Evolutionary conservation across 331 rosid species (phyloP).

Genomic region (Stylosanthes scabra): DNA sequence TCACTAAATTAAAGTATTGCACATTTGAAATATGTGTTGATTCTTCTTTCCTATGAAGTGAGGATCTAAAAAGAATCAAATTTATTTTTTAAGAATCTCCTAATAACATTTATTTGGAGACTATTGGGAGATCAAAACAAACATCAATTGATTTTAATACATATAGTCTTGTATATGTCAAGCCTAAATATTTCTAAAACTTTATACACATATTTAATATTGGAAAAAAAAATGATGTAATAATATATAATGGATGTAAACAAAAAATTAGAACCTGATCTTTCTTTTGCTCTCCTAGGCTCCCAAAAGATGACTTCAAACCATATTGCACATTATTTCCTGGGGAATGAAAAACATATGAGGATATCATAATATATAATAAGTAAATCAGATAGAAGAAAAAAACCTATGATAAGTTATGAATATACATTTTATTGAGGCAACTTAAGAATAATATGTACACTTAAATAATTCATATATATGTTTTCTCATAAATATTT

Average conservation of each 20-base stretch:
- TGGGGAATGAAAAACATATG: constrained; percentile 33
- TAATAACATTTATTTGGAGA: neutral
- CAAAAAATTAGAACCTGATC: constrained; percentile 55
- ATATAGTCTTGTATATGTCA: neutral
- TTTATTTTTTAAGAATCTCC: neutral
- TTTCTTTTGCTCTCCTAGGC: constrained; percentile 36
- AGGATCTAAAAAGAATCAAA: neutral
- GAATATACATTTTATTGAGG: too few relatives aligned
- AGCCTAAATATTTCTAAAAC: neutral
- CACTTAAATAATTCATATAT: too few relatives aligned
- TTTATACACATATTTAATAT: neutral
- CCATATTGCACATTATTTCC: constrained; percentile 53
- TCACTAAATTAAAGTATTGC: neutral
- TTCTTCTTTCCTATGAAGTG: neutral
- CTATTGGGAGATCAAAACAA: neutral
- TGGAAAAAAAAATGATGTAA: neutral
- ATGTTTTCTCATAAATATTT: too few relatives aligned
- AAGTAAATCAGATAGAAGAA: too few relatives aligned
- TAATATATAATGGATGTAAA: neutral
- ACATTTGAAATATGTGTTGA: neutral
- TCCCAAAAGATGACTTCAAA: constrained; percentile 37
- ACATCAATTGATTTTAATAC: neutral
- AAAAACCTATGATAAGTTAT: too few relatives aligned
- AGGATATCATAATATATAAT: neutral
- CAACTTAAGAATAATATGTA: too few relatives aligned